Evolutionary conservation across 139 green algal species (phyloP), one percentile per base, ranked within the genome.

Genomic region (Coelastrella sp.): DNA sequence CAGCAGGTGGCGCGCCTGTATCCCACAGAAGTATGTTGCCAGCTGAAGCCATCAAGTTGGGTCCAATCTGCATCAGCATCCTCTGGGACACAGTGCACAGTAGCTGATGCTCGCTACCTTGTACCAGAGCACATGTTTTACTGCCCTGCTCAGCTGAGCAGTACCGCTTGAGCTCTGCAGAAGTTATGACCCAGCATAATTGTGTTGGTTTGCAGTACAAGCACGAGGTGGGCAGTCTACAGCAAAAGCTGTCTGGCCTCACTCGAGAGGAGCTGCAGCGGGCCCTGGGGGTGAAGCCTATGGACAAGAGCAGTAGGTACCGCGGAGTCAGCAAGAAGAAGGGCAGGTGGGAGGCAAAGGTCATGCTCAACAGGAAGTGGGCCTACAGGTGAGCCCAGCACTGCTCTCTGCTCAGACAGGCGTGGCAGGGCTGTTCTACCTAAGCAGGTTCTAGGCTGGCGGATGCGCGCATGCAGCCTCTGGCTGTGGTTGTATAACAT

Each of bases 351-450:
- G 95, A 97, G 92, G 95, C 95, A 74, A 97, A 97, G 93, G 95
- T 97, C 58, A 97, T 97, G 95, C 93, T 97, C 85, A 96, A 97
- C 91, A 89, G 95, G 25, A 95, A 95, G 86, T 97, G 95, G 95
- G 95, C 95, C 0, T 97, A 97, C 93, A 87, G 95, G 25, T 88
- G 63, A 24, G 60, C 27, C 49, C n/a, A 25, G 25, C 11, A 76
- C 63, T 12, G 12, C 35, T 49, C 35, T 49, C 35, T 49, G 35
- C 35, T 49, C 35, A 49, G 1, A 3, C 35, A 49, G 35, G 35
- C 35, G 35, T 49, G 35, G 35, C 35, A 49, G 35, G 35, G 3
- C 3, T 49, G 35, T 49, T 49, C 35, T 49, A 49, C 35, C 35
- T 49, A 49, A 49, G 35, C 35, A 49, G 35, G 35, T 49, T 49